Evolutionary conservation across 2,329 filamentous ascomycete species (phyloP).

Genomic region (Calonectria pseudoreteaudii): DNA sequence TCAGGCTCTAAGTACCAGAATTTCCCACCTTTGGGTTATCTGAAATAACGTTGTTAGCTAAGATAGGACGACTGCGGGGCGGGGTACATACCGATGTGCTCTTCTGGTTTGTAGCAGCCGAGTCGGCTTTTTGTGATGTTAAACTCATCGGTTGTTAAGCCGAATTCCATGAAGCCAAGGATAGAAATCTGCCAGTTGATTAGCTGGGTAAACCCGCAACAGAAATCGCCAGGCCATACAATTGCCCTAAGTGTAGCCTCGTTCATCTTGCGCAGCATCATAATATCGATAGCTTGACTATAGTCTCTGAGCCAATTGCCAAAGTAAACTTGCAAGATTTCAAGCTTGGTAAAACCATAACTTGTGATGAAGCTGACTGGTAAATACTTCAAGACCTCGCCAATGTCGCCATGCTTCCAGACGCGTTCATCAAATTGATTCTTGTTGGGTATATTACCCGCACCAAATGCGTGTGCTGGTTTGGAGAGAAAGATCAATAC

Average conservation of each 20-base stretch:
- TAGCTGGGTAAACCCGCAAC: no score
- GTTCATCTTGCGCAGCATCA: neutral
- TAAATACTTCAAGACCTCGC: neutral
- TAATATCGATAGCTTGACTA: neutral
- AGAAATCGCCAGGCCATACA: neutral
- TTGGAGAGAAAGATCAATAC: no score
- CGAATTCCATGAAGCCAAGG: neutral
- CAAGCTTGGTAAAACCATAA: neutral
- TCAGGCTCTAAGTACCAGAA: no score
- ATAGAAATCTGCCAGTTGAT: neutral
- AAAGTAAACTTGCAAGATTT: neutral
- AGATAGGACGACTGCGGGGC: no score
- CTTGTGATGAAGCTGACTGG: neutral
- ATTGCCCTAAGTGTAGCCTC: neutral
- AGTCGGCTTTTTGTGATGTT: neutral
- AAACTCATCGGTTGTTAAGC: neutral
- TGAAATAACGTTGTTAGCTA: no score
- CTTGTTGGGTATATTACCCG: neutral
- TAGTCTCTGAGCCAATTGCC: neutral
- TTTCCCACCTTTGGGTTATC: neutral
- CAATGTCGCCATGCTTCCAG: neutral
- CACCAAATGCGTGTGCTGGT: neutral
- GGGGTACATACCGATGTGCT: neutral
- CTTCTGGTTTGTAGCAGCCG: neutral
- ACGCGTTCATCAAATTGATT: neutral